A percentile compares a stretch with the other conserved stretches of the same genome.
phyloP scores from a whole-genome alignment of 2,329 filamentous ascomycete species.

The Colletotrichum costaricense region DNA sequence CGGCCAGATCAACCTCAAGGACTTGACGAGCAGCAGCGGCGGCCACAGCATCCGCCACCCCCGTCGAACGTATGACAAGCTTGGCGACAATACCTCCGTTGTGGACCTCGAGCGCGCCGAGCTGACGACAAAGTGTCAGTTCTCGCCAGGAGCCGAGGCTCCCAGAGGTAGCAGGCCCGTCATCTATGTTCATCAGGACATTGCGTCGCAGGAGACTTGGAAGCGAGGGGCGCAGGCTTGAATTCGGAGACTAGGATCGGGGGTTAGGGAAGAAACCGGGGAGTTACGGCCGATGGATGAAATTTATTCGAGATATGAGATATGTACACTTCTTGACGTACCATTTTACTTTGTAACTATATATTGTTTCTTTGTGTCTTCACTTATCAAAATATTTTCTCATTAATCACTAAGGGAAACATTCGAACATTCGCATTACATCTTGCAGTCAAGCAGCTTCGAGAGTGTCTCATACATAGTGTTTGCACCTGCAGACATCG shows the following conservation, averaged over 20 bases:
- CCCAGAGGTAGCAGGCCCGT: slow-evolving; percentile 14
- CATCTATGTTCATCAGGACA: slow-evolving; percentile 32
- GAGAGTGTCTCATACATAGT: neutral
- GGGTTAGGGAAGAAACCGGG: too few relatives aligned
- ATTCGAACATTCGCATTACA: neutral
- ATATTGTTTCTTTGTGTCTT: neutral
- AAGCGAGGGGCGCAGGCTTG: neutral
- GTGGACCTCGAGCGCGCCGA: slow-evolving; percentile 21
- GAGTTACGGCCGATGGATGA: neutral
- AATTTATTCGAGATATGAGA: neutral
- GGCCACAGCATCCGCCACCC: slow-evolving; percentile 2
- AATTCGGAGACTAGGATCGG: neutral
- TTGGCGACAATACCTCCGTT: slow-evolving; percentile 10
- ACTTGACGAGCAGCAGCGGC: slow-evolving; percentile 7
- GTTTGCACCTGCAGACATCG: neutral
- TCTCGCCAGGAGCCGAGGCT: slow-evolving; percentile 4
- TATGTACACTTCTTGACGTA: neutral
- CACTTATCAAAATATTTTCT: too few relatives aligned
- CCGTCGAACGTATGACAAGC: slow-evolving; percentile 25
- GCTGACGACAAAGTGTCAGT: slow-evolving; percentile 26
- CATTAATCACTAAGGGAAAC: neutral
- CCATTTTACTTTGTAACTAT: neutral
- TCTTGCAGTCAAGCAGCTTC: too few relatives aligned
- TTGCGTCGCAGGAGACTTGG: slow-evolving; percentile 18
- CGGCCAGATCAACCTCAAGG: slow-evolving; percentile 17